Conservation (phyloP, 2,329 filamentous ascomycete species). For the Pseudogymnoascus sp. region DNA sequence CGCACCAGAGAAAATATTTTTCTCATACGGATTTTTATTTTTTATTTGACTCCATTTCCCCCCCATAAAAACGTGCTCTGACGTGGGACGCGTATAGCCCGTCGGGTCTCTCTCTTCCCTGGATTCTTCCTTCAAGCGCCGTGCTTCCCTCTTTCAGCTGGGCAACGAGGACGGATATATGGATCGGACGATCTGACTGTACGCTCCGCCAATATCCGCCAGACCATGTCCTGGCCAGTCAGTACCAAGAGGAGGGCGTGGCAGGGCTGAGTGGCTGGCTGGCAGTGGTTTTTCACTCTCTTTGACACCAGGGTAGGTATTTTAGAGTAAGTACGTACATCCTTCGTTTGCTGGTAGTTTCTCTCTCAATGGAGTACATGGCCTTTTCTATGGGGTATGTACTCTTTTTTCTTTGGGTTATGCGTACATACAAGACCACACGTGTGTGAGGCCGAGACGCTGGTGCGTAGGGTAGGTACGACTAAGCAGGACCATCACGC, state of each 20-base stretch:
- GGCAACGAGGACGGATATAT: neutral
- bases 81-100: neutral
- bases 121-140: neutral
- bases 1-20: neutral
- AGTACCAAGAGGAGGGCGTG: neutral
- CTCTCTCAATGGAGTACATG: too few species aligned
- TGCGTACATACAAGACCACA: neutral
- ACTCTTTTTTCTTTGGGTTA: neutral
- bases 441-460: neutral
- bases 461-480: neutral
- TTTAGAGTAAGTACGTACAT: too few species aligned
- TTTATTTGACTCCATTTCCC: neutral
- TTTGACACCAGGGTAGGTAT: neutral
- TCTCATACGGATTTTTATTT: neutral
- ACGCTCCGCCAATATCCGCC: too few species aligned
- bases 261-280: neutral
- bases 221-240: neutral
- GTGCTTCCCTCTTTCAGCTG: neutral
- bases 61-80: neutral
- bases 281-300: neutral
- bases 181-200: neutral
- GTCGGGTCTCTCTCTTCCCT: neutral
- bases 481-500: neutral
- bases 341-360: too few species aligned
- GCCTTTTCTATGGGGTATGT: neutral